Evolutionary conservation across 495 filamentous ascomycete species (phyloP).

Genomic region (Penicillium daleae): DNA sequence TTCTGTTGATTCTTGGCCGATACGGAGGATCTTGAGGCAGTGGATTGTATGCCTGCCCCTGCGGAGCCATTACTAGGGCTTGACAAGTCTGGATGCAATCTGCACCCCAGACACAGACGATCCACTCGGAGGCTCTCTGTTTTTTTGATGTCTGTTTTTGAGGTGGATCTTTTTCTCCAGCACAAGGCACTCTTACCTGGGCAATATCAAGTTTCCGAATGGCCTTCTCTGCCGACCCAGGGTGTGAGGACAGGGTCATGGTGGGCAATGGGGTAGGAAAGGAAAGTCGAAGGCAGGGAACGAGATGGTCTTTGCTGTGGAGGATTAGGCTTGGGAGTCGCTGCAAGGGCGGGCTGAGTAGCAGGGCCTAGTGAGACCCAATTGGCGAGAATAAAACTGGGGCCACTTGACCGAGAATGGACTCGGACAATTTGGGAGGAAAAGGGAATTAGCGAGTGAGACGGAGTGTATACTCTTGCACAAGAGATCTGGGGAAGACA

Average conservation of each 20-base stretch:
- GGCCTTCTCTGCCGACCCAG: constrained; percentile 44
- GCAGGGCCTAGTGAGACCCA: constrained; percentile 25
- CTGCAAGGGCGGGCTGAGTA: constrained; percentile 39
- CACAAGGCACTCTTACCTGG: constrained; percentile 63
- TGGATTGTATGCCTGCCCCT: neutral
- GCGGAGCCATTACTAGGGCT: neutral
- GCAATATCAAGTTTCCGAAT: constrained; percentile 64
- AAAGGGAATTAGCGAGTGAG: neutral
- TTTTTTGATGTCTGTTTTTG: neutral
- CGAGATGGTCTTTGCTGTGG: constrained; percentile 18
- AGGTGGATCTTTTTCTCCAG: neutral
- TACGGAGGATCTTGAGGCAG: neutral
- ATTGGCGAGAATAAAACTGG: constrained; percentile 32
- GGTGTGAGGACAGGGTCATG: constrained; percentile 41
- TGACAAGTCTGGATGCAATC: constrained; percentile 6
- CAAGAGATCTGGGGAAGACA: neutral
- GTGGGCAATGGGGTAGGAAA: constrained; percentile 20
- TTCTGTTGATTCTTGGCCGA: neutral
- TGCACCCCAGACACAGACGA: neutral
- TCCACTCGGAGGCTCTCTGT: neutral
- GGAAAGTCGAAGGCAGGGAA: constrained; percentile 15
- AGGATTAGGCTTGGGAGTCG: constrained; percentile 16
- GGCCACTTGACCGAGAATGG: constrained; percentile 13
- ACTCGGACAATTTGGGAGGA: neutral
- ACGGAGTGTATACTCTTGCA: neutral